Evolutionary conservation across 2,329 filamentous ascomycete genomes (phyloP).

Genomic region (Trichoderma sp.): DNA sequence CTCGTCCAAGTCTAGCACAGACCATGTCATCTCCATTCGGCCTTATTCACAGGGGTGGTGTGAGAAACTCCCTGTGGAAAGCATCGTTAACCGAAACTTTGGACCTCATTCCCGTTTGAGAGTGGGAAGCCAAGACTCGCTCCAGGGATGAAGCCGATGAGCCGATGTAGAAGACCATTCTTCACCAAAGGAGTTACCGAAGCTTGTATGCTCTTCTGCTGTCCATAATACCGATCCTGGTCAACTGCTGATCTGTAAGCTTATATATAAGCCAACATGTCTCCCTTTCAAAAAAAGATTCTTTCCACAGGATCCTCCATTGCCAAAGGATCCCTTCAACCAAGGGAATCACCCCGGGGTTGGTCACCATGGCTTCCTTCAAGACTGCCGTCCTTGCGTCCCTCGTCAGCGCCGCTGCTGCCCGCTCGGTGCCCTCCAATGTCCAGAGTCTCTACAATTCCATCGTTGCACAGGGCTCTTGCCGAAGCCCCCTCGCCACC

Average conservation of each 20-base stretch:
- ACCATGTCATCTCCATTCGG: neutral
- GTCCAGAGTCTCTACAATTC: constrained; percentile 41
- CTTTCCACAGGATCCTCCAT: neutral
- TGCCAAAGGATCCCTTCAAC: neutral
- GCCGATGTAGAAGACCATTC: neutral
- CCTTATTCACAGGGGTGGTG: neutral
- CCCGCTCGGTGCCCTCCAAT: constrained; percentile 41
- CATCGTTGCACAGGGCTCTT: constrained; percentile 37
- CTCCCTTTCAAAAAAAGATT: neutral
- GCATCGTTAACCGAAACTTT: neutral
- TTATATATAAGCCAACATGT: neutral
- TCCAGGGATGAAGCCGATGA: neutral
- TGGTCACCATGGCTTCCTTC: constrained; percentile 5
- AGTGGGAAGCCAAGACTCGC: neutral
- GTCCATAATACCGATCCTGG: neutral
- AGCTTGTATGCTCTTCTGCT: neutral
- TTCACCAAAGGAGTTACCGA: neutral
- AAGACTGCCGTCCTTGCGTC: constrained; percentile 25
- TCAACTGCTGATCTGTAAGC: neutral
- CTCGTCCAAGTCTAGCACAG: neutral
- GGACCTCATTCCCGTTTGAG: neutral
- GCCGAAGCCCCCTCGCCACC: constrained; percentile 36
- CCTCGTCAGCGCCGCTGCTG: constrained; percentile 24
- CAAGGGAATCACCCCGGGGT: neutral
- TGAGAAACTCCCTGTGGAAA: neutral